A percentile compares a stretch with the other conserved stretches of the same genome.
These are phyloP conservation scores for Lasiosphaeria hispida DNA, from an alignment of 495 filamentous ascomycete species.

Conservation along the genomic window DNA sequence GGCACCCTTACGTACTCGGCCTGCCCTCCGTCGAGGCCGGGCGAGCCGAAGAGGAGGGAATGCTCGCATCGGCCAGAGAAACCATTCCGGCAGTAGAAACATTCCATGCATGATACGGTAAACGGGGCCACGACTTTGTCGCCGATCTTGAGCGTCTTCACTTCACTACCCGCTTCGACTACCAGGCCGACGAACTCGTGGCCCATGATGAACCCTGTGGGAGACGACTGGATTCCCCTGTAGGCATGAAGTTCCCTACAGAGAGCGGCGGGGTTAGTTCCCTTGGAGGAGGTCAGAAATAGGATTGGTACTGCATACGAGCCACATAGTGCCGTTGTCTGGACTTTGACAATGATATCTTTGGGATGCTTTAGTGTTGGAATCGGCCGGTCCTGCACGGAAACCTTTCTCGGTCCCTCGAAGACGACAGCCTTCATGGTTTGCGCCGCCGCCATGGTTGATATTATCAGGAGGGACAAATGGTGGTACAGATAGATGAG, in stretches of 20 bases:
- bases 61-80: conserved; percentile 83
- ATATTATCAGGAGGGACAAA: background rate
- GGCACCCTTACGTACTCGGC: conserved; percentile 89
- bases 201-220: conserved; percentile 55
- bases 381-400: conserved; percentile 62
- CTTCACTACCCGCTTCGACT: conserved; percentile 61
- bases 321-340: conserved; percentile 84
- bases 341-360: conserved; percentile 84
- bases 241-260: conserved; percentile 90
- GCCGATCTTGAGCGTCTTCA: conserved; percentile 69
- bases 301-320: conserved; percentile 59
- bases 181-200: conserved; percentile 84
- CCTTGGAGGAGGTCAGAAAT: background rate
- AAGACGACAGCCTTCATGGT: conserved; percentile 73
- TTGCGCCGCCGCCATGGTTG: conserved; percentile 8
- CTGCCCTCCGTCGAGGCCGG: conserved; percentile 77
- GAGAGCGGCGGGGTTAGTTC: background rate
- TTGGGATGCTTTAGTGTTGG: conserved; percentile 63
- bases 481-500: background rate
- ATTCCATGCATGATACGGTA: conserved; percentile 79
- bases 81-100: conserved; percentile 86
- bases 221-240: conserved; percentile 69
- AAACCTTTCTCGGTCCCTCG: conserved; percentile 60
- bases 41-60: conserved; percentile 69
- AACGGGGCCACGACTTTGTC: conserved; percentile 82